A percentile compares a stretch with the other conserved stretches of the same genome.
Conservation (phyloP, 129 eudicot species). For the Silybum marianum region DNA sequence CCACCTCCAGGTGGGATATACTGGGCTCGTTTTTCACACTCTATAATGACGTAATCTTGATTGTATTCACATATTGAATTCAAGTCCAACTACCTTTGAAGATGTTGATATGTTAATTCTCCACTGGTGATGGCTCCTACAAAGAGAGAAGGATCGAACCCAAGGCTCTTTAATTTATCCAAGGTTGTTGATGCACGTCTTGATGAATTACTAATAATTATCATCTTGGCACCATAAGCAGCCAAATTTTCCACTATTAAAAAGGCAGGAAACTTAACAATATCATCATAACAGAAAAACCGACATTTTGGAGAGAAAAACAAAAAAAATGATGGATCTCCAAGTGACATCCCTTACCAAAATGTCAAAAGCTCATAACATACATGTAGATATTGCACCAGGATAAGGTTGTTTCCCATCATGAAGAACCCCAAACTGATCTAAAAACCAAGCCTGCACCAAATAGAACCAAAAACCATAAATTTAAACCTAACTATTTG, state of each 20-base stretch:
- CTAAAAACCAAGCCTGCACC: conserved; percentile 88
- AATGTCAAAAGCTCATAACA: conserved; percentile 50
- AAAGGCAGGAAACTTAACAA: conserved; percentile 18
- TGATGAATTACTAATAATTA: conserved; percentile 92
- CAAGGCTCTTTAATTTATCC: conserved; percentile 79
- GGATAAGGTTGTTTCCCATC: conserved; percentile 97
- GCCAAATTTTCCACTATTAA: conserved; percentile 74
- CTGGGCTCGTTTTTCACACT: neutral
- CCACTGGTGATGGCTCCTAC: conserved; percentile 92
- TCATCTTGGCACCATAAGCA: conserved; percentile 81
- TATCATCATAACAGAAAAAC: neutral
- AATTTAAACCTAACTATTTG: neutral
- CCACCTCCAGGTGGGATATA: neutral
- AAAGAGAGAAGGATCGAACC: conserved; percentile 90
- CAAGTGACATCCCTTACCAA: conserved; percentile 41
- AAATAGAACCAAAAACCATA: neutral
- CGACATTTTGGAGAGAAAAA: neutral
- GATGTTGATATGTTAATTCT: conserved; percentile 83
- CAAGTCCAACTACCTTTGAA: conserved; percentile 49
- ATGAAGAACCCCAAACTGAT: conserved; percentile 98
- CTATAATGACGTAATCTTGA: neutral
- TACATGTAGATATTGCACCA: conserved; percentile 84
- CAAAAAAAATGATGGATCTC: neutral
- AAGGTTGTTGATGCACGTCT: conserved; percentile 87
- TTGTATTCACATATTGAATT: neutral